phyloP scores from a whole-genome alignment of 371 early-diverging fungal genomes.

The Mortierella sp. region DNA sequence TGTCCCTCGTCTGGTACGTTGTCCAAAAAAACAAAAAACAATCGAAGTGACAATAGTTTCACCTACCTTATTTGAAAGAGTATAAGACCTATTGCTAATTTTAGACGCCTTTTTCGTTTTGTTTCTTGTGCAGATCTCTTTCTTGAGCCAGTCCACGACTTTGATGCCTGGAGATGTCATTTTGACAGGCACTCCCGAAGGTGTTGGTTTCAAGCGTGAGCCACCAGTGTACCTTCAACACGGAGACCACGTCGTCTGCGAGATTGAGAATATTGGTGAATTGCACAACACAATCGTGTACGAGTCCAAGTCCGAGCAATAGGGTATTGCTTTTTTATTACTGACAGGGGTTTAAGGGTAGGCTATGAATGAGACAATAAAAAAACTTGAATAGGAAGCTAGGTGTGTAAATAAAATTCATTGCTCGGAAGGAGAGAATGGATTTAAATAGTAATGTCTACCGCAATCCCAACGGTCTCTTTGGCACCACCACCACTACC shows the following conservation, averaged over 20 bases:
- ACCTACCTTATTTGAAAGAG: no score
- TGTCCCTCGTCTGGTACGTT: constrained; percentile 60
- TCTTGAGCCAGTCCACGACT: constrained; percentile 71
- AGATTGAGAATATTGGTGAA: constrained; percentile 68
- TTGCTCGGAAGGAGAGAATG: no score
- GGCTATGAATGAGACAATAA: no score
- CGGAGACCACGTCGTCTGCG: constrained; percentile 64
- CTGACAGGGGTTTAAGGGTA: not conserved
- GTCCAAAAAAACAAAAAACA: not conserved
- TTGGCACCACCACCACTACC: no score
- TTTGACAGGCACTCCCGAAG: constrained; percentile 72
- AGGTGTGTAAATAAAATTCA: no score
- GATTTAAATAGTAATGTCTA: no score
- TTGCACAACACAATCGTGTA: constrained; percentile 64
- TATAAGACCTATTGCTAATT: no score
- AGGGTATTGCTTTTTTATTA: not conserved
- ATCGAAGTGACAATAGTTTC: not conserved
- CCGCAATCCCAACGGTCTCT: no score
- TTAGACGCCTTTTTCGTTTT: not conserved
- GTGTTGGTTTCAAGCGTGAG: constrained; percentile 65
- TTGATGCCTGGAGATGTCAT: constrained; percentile 71
- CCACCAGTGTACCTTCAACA: constrained; percentile 69
- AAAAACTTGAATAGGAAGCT: no score
- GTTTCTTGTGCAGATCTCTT: constrained; percentile 48
- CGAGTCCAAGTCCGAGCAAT: constrained; percentile 47